Conservation (phyloP, 2,329 filamentous ascomycete species). For the Endothia cerciana region DNA sequence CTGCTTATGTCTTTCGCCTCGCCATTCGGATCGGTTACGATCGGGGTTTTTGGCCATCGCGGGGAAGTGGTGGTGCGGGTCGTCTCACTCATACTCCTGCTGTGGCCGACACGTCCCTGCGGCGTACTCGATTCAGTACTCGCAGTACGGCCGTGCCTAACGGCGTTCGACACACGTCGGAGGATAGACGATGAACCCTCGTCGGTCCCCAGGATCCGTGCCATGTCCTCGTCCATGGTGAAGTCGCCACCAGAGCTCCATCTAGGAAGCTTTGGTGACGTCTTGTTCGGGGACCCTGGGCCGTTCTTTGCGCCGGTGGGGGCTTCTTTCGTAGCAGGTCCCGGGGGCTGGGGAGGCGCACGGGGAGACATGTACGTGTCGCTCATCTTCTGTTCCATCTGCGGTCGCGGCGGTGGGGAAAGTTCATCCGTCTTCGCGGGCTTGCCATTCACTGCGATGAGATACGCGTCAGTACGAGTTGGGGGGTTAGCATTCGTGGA, state of each 20-base stretch:
- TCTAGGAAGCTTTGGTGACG: constrained; percentile 69
- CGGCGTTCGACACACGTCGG: constrained; percentile 87
- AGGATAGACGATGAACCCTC: constrained; percentile 80
- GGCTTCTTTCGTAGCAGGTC: constrained; percentile 52
- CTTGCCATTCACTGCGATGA: constrained; percentile 43
- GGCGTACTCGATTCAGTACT: constrained; percentile 66
- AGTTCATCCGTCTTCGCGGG: constrained; percentile 34
- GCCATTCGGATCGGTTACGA: constrained; percentile 55
- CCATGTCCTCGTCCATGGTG: constrained; percentile 94
- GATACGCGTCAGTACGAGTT: constrained; percentile 27
- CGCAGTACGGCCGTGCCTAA: constrained; percentile 88
- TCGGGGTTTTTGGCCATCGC: constrained; percentile 72
- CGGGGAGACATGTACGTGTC: constrained; percentile 64
- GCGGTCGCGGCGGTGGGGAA: constrained; percentile 35
- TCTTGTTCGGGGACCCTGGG: constrained; percentile 47
- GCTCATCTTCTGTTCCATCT: constrained; percentile 47
- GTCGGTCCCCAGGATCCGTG: constrained; percentile 80
- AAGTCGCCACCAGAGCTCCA: constrained; percentile 85
- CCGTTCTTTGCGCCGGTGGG: constrained; percentile 44
- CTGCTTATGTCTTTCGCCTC: constrained; percentile 69
- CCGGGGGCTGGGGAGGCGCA: constrained; percentile 55
- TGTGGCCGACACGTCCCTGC: constrained; percentile 51
- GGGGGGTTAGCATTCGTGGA: constrained; percentile 25
- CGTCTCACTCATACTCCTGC: constrained; percentile 69
- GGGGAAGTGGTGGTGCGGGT: constrained; percentile 66